A percentile compares a stretch with the other conserved stretches of the same genome.
phyloP scores from a whole-genome alignment of 2,329 filamentous ascomycete species.

The Diaporthe longicolla region DNA sequence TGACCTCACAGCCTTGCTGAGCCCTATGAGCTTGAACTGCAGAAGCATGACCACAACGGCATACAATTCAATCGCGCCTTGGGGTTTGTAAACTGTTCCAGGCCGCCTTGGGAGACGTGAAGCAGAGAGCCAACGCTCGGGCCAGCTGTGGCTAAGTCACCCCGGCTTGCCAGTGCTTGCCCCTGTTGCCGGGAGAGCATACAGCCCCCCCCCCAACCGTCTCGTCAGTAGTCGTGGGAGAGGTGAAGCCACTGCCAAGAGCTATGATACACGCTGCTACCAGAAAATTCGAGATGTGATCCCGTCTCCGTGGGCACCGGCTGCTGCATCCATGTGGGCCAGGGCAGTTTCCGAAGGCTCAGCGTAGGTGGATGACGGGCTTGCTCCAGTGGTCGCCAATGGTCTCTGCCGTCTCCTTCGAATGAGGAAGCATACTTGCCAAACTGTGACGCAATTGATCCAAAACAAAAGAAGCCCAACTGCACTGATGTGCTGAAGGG shows the following conservation, averaged over 20 bases:
- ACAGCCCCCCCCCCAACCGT: neutral
- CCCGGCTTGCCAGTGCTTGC: neutral
- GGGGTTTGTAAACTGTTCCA: neutral
- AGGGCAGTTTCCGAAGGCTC: neutral
- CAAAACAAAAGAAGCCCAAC: neutral
- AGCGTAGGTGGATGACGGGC: neutral
- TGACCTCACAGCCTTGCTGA: neutral
- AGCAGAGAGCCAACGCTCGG: neutral
- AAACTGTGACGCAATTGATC: neutral
- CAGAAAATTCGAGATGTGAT: constrained; percentile 7
- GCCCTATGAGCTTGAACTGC: constrained; percentile 21
- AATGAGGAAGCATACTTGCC: neutral
- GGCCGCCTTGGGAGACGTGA: neutral
- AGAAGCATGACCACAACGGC: neutral
- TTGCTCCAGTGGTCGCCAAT: neutral
- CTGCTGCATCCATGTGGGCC: neutral
- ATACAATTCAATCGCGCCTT: constrained; percentile 1
- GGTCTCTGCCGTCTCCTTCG: neutral
- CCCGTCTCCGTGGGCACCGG: neutral
- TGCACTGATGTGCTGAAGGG: neutral
- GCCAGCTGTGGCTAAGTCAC: neutral
- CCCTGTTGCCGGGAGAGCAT: neutral
- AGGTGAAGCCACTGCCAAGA: constrained; percentile 16
- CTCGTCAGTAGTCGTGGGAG: neutral
- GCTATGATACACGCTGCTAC: neutral